Base-by-base conservation (phyloP, 305 asterid genomes). In the Plantago coronopus region DNA sequence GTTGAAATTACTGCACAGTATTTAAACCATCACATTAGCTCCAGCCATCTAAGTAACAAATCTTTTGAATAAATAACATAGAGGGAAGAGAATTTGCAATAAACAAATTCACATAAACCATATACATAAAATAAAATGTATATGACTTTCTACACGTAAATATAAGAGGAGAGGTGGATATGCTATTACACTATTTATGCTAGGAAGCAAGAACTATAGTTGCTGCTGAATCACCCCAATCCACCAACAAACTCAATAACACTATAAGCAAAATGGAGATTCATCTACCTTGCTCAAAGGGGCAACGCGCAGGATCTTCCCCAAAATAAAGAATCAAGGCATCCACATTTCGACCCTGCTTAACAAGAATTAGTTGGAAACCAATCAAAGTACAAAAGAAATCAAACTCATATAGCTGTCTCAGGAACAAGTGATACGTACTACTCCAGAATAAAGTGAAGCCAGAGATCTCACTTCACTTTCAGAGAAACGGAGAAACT, bases 401-500 rank as follows among this genome's bases (percentile, higher is more conserved):
- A 23, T 68, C 6, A 43, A 56, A 34, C 7, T 23, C 34, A 56
- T 23, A 5, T 54, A 56, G 69, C 57, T 65, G 73, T 69, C 68
- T 40, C 10, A 47, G 48, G 29, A 46, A 51, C 46, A 59, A 37
- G 23, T 13, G 23, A 76, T 63, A 70, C 93, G n/a, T 81, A 91
- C 98, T 89, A 91, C 98, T 25, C 85, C 88, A 59, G 98, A 87
- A 72, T 91, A 91, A 58, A 88, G 84, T 64, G 88, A 87, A 37
- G 96, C 96, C 80, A 91, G 73, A 60, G 86, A 66, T 84, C 98
- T 82, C 59, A 86, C 98, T 84, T 91, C 98, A 64, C 94, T 85
- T 76, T 91, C 96, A 68, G 98, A 84, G 65, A 65, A 84, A 71
- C 83, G 65, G 61, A 91, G 90, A 65, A 91, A 91, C 64, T 83